Evolutionary conservation across 202 grass and related monocot species (phyloP).

Genomic region (Setaria viridis): DNA sequence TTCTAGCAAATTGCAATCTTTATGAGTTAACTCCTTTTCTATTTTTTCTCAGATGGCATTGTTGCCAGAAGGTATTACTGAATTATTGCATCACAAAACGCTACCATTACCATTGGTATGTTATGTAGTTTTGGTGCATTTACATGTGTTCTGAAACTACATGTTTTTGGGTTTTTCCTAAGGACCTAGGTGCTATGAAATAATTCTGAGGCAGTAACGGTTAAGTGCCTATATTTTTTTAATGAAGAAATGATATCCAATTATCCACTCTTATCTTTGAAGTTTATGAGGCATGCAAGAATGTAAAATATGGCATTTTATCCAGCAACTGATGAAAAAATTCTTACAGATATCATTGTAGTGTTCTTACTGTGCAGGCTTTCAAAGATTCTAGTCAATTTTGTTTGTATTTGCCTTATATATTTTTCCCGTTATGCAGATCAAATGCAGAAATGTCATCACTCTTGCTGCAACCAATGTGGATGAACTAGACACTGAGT

Average conservation of each 20-base stretch:
- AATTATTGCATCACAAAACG: slow-evolving; percentile 81
- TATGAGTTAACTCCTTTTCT: slow-evolving; percentile 29
- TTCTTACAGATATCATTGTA: slow-evolving; percentile 31
- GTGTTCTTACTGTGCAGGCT: neutral
- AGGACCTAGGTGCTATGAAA: slow-evolving; percentile 24
- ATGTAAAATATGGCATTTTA: slow-evolving; percentile 23
- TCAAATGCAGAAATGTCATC: slow-evolving; percentile 96
- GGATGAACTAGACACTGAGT: slow-evolving; percentile 78
- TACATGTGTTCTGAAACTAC: slow-evolving; percentile 32
- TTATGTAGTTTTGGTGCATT: slow-evolving; percentile 48
- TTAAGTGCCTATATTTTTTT: neutral
- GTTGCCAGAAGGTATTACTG: slow-evolving; percentile 96
- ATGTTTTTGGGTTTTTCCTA: slow-evolving; percentile 19
- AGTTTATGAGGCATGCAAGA: slow-evolving; percentile 21
- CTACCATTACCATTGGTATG: slow-evolving; percentile 87
- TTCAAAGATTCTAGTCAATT: neutral
- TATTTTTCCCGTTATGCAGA: slow-evolving; percentile 65
- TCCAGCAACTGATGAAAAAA: slow-evolving; percentile 35
- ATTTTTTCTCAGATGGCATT: slow-evolving; percentile 88
- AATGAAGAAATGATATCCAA: neutral
- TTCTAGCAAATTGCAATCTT: slow-evolving; percentile 43
- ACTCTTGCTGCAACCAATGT: slow-evolving; percentile 89
- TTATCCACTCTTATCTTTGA: neutral
- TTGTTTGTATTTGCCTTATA: slow-evolving; percentile 29
- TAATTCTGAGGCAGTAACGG: neutral